Percentiles rank a stretch among this genome's conserved stretches.
These are phyloP conservation scores for Exophiala bonariae DNA, from an alignment of 2,329 filamentous ascomycete species.

Conservation along the genomic window DNA sequence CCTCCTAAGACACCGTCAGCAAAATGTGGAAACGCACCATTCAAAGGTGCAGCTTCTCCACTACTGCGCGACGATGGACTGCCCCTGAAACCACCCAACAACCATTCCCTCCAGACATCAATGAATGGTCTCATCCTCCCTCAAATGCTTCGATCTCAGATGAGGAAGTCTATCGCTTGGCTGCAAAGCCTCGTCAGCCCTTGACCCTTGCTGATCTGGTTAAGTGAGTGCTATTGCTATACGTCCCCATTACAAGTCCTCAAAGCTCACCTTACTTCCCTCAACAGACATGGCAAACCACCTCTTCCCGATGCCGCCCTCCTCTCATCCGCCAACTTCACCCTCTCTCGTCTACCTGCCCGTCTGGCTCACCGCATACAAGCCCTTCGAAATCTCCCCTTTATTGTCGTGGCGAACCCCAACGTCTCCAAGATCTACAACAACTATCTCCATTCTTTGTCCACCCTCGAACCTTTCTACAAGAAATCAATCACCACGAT, in stretches of 20 bases:
- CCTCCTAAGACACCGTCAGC: no score
- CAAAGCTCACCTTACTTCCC: no score
- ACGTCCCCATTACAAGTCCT: background rate
- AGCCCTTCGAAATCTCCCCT: slow-evolving; percentile 87
- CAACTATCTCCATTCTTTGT: slow-evolving; percentile 92
- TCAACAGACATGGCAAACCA: slow-evolving; percentile 67
- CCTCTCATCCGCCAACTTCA: slow-evolving; percentile 91
- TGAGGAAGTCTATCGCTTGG: slow-evolving; percentile 75
- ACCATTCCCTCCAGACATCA: slow-evolving; percentile 21
- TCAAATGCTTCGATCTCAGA: slow-evolving; percentile 60
- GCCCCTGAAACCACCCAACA: slow-evolving; percentile 6
- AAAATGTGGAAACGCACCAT: no score
- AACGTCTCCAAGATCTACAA: slow-evolving; percentile 93
- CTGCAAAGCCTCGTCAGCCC: slow-evolving; percentile 74
- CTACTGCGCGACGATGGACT: no score
- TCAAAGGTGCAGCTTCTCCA: no score
- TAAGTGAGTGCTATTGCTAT: slow-evolving; percentile 57
- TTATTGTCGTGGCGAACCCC: slow-evolving; percentile 97
- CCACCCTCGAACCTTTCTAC: slow-evolving; percentile 83
- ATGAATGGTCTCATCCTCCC: slow-evolving; percentile 35
- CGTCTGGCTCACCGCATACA: slow-evolving; percentile 93
- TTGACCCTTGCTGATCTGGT: slow-evolving; percentile 86
- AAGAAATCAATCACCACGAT: slow-evolving; percentile 70
- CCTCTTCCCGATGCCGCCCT: slow-evolving; percentile 79
- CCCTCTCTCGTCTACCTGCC: slow-evolving; percentile 84